Evolutionary conservation across 495 filamentous ascomycete genomes (phyloP).

Genomic region (Penicillium soppii): DNA sequence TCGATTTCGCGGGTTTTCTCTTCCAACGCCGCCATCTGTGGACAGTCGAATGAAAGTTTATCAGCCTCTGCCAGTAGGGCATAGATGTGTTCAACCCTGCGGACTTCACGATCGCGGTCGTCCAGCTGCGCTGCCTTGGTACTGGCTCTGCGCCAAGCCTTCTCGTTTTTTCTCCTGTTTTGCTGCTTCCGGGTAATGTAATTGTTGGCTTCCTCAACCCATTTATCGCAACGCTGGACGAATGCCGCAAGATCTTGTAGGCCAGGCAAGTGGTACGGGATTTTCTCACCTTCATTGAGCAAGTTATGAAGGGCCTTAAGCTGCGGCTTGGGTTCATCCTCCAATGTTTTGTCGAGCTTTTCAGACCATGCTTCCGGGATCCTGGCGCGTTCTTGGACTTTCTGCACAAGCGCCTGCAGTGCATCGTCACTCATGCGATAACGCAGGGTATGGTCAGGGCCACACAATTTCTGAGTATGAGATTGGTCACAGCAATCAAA

Average conservation of each 20-base stretch:
- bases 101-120: conserved; percentile 83
- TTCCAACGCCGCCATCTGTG: conserved; percentile 82
- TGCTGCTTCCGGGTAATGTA: conserved; percentile 98
- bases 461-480: conserved; percentile 58
- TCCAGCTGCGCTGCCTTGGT: conserved; percentile 79
- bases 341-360: conserved; percentile 80
- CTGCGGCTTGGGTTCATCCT: conserved; percentile 77
- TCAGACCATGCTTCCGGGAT: conserved; percentile 88
- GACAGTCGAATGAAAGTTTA: conserved; percentile 88
- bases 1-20: conserved; percentile 87
- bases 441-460: conserved; percentile 63
- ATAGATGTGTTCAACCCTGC: conserved; percentile 86
- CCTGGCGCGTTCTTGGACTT: conserved; percentile 80
- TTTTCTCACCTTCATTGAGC: conserved; percentile 92
- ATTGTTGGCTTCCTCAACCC: conserved; percentile 96
- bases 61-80: conserved; percentile 82
- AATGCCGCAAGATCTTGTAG: conserved; percentile 80
- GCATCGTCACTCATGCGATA: conserved; percentile 75
- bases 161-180: conserved; percentile 96
- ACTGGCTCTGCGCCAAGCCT: conserved; percentile 78
- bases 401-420: conserved; percentile 65
- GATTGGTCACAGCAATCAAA: conserved; percentile 74
- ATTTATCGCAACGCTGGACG: conserved; percentile 94
- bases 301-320: conserved; percentile 83
- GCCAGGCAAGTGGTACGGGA: conserved; percentile 87